Evolutionary conservation across 208 protist genomes (phyloP), one percentile per base, ranked within the genome.

Genomic region (Balamuthia mandrillaris): DNA sequence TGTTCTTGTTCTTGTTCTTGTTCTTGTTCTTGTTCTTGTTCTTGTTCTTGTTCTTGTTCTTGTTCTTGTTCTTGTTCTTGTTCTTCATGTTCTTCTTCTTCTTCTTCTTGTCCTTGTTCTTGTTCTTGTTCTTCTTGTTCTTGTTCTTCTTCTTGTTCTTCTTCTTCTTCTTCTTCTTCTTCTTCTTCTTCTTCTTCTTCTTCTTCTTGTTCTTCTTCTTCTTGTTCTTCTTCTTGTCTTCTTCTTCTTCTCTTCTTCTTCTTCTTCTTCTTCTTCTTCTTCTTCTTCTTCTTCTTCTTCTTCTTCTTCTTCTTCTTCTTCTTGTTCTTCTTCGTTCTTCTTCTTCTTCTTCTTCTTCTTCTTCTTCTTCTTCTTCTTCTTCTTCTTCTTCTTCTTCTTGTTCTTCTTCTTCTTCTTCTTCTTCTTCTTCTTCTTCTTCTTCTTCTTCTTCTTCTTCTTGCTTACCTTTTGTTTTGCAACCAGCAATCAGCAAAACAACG

Each of bases 91-190:
- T 14, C 47, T 14, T 21, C 47, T 21, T 14, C 47, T 14, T 14
- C 16, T 54, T 21, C 47, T 14, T 21, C 47, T 21, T 54, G 16
- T 21, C 47, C 16, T 21, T 24, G 16, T 21, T 14, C 47, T 21
- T 24, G 47, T 21, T 14, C 47, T 54, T 14, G 16, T 54, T 66
- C 58, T 35, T 66, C 58, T 66, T 42, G 31, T 3, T 66, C 58
- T 39, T 42, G 37, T 39, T 3, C 61, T 24, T 45, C 31, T 1
- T 54, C 47, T 54, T 12, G 61, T 2, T 44, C 61, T 4, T 70
- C 61, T 42, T 70, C 61, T 42, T 70, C 66, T 6, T 75, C 66
- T n/a, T n/a, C n/a, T n/a, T n/a, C n/a, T n/a, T n/a, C n/a, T n/a
- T n/a, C n/a, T n/a, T n/a, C n/a, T 54, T 54, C 47, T 14, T 31